Evolutionary conservation across 2,329 filamentous ascomycete genomes (phyloP).

Genomic region (Pseudogymnoascus sp.): DNA sequence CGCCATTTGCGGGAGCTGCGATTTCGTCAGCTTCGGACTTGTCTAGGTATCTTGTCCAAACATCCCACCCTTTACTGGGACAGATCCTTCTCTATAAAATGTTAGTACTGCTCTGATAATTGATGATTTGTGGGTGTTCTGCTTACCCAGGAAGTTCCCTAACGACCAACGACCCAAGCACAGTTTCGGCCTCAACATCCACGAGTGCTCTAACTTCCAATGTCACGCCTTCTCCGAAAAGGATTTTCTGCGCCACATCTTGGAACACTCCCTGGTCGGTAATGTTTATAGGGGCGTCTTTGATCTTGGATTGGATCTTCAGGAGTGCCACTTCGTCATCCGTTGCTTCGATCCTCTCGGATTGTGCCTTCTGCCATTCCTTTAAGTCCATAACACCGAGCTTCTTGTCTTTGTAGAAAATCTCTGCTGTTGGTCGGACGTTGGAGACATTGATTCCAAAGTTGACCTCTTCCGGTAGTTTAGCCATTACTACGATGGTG

Average conservation of each 20-base stretch:
- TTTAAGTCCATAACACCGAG: conserved; percentile 72
- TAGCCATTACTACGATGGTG: conserved; percentile 69
- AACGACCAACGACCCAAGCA: conserved; percentile 70
- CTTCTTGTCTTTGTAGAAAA: conserved; percentile 69
- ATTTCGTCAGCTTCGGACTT: conserved; percentile 27
- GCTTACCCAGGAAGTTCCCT: conserved; percentile 65
- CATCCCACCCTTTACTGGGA: conserved; percentile 88
- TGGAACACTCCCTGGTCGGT: conserved; percentile 72
- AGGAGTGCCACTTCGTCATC: conserved; percentile 53
- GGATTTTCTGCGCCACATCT: conserved; percentile 68
- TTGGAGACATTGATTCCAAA: conserved; percentile 70
- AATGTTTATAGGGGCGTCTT: conserved; percentile 73
- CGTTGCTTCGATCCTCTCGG: conserved; percentile 54
- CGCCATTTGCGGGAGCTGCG: conserved; percentile 50
- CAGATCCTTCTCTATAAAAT: conserved; percentile 51
- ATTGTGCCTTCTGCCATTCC: conserved; percentile 79
- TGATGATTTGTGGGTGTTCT: neutral
- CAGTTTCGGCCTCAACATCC: conserved; percentile 73
- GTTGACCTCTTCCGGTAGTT: conserved; percentile 77
- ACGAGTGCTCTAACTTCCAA: conserved; percentile 72
- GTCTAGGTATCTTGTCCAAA: conserved; percentile 15
- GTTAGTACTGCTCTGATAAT: neutral
- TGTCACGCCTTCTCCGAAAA: conserved; percentile 60
- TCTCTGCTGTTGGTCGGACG: conserved; percentile 68
- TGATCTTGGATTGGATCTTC: conserved; percentile 65